phyloP scores from a whole-genome alignment of 805 yeast species.

The Maudiozyma turicensis region DNA sequence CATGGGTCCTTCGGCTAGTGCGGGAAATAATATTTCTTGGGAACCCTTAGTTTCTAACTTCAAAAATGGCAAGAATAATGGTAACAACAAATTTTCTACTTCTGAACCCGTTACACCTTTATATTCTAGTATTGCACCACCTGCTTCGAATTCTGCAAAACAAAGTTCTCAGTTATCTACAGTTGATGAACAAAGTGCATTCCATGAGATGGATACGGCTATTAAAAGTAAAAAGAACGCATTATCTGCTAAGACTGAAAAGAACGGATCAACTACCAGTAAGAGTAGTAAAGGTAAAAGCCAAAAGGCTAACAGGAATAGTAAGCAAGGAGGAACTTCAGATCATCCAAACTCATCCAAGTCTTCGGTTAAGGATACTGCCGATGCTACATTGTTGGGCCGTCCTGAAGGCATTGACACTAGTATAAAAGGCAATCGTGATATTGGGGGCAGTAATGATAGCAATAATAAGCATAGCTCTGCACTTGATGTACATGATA shows the following conservation, averaged over 20 bases:
- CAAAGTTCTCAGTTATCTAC: slow-evolving; percentile 1
- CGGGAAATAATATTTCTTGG: not conserved
- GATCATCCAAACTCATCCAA: not conserved
- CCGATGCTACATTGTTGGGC: not conserved
- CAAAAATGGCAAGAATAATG: not conserved
- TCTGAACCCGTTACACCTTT: slow-evolving; percentile 10
- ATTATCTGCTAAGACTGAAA: not conserved
- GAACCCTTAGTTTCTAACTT: not conserved
- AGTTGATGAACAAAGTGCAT: slow-evolving; percentile 1
- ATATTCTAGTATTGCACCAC: not conserved
- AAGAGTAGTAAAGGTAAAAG: not conserved
- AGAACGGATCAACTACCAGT: not conserved
- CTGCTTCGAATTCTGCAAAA: not conserved
- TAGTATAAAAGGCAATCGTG: not conserved
- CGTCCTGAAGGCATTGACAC: not conserved
- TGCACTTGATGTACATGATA: not conserved
- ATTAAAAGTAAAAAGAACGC: not conserved
- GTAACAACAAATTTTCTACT: not conserved
- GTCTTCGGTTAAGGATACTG: not conserved
- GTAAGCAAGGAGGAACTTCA: not conserved
- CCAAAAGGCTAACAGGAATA: not conserved
- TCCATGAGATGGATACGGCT: not conserved
- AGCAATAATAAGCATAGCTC: not conserved
- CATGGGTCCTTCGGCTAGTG: not conserved
- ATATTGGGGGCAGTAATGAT: not conserved